Conservation (phyloP, 2,329 filamentous ascomycete genomes). For the Verticillium nonalfalfae region DNA sequence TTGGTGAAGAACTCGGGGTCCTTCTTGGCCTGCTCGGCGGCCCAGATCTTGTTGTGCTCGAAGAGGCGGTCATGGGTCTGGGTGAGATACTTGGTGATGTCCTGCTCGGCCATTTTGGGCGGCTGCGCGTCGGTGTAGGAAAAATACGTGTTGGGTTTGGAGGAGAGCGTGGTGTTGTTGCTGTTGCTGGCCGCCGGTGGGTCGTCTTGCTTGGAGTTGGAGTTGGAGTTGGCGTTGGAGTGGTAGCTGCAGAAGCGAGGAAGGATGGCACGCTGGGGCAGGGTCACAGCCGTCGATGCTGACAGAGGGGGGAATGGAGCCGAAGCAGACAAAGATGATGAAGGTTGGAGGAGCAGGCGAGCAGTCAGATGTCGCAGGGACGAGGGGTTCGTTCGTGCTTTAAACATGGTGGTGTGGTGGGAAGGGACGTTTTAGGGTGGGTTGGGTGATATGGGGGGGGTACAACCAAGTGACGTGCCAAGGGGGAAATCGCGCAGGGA, state of each 20-base stretch:
- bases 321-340: neutral
- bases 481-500: neutral
- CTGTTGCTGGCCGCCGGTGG: too few relatives aligned
- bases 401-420: neutral
- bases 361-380: neutral
- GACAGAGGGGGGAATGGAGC: neutral
- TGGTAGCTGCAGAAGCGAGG: neutral
- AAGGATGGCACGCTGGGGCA: neutral
- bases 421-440: neutral
- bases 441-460: neutral
- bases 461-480: neutral
- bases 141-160: neutral
- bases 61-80: slow-evolving; percentile 63
- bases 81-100: slow-evolving; percentile 41
- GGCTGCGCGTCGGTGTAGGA: neutral
- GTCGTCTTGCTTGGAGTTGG: neutral
- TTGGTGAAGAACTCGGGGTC: slow-evolving; percentile 62
- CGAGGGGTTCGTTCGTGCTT: neutral
- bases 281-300: neutral
- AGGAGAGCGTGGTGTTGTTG: neutral
- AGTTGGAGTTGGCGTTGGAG: neutral
- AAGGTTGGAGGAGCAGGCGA: neutral
- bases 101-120: slow-evolving; percentile 4
- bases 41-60: slow-evolving; percentile 63
- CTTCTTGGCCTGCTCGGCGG: slow-evolving; percentile 45